Percentiles rank a stretch among this genome's conserved stretches.
These are phyloP conservation scores for Cyclotella choctawhatcheeana DNA, from an alignment of 108 stramenopile genomes.

Conservation along the genomic window DNA sequence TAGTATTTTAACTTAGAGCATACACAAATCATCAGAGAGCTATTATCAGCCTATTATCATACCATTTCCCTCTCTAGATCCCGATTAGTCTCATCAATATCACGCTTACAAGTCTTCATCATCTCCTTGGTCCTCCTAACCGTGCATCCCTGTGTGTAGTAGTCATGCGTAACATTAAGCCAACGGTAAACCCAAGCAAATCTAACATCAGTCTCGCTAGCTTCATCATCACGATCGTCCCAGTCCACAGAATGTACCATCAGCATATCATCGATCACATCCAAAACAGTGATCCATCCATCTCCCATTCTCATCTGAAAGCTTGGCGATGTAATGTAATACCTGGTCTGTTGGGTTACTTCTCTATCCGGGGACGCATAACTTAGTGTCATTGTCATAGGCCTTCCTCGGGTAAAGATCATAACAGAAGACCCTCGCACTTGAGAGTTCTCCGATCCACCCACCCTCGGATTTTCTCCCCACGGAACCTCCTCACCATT, in stretches of 20 bases:
- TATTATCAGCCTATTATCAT: no score
- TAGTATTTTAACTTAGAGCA: no score
- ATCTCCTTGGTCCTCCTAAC: neutral
- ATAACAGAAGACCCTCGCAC: neutral
- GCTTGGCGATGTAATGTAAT: constrained; percentile 4
- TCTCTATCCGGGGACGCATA: neutral
- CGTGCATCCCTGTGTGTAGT: neutral
- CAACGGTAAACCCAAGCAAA: neutral
- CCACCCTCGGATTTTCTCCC: neutral
- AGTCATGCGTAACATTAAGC: neutral
- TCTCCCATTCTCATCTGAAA: constrained; percentile 8
- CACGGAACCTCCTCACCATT: neutral
- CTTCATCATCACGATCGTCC: neutral
- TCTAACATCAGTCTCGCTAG: neutral
- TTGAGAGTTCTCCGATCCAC: neutral
- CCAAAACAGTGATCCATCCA: neutral
- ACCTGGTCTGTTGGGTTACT: neutral
- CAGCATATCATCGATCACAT: neutral
- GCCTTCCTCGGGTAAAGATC: neutral
- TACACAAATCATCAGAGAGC: no score
- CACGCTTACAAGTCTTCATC: no score
- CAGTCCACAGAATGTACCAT: neutral
- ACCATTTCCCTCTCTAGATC: no score
- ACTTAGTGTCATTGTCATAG: neutral
- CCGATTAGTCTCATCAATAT: no score